These are phyloP conservation scores for Annulohypoxylon stygium DNA, from an alignment of 495 filamentous ascomycete genomes.

Conservation along the genomic window DNA sequence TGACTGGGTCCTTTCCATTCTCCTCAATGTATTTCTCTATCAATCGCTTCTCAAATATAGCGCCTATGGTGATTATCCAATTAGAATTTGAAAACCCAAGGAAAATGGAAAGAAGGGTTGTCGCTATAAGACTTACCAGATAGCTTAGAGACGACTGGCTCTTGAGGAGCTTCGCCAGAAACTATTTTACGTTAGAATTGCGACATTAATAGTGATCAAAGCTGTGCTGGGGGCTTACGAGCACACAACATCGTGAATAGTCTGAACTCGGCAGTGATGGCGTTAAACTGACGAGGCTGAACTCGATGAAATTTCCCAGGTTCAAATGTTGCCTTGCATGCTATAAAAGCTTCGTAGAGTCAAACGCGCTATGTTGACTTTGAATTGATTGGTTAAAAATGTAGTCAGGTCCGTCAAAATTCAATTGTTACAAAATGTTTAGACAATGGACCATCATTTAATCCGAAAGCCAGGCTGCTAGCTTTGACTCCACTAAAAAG, in stretches of 20 bases:
- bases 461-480: neutral
- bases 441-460: neutral
- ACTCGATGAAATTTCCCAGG: slow-evolving; percentile 34
- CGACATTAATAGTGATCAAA: neutral
- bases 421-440: slow-evolving; percentile 4
- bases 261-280: slow-evolving; percentile 14
- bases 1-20: slow-evolving; percentile 94
- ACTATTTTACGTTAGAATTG: slow-evolving; percentile 66
- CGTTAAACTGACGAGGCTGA: slow-evolving; percentile 24
- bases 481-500: neutral
- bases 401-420: neutral
- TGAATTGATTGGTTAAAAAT: slow-evolving; percentile 33
- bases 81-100: neutral
- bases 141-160: slow-evolving; percentile 93
- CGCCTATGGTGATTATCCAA: slow-evolving; percentile 64
- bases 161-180: slow-evolving; percentile 95
- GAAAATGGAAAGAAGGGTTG: neutral
- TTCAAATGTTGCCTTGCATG: slow-evolving; percentile 26
- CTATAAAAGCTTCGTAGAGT: slow-evolving; percentile 26
- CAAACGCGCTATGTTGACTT: slow-evolving; percentile 40
- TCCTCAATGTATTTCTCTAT: slow-evolving; percentile 96
- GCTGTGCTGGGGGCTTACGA: slow-evolving; percentile 35
- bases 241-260: slow-evolving; percentile 48
- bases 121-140: slow-evolving; percentile 73
- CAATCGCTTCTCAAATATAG: slow-evolving; percentile 92